A percentile compares a stretch with the other conserved stretches of the same genome.
Evolutionary conservation across 352 stramenopile genomes (phyloP).

Genomic region (Pythium aphanidermatum): DNA sequence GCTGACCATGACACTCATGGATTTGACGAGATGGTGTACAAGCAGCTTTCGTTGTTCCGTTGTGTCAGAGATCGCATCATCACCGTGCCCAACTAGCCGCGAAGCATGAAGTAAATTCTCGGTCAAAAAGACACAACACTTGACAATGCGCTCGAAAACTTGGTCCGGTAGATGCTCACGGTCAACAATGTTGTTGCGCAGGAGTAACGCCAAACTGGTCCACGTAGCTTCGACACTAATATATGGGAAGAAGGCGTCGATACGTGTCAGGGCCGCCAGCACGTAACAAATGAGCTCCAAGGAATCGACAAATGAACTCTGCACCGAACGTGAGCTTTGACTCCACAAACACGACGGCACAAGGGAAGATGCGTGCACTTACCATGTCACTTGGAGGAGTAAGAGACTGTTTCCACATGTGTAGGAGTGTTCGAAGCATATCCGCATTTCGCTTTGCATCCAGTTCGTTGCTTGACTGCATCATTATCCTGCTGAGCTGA

Average conservation of each 20-base stretch:
- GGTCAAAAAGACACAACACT: conserved; percentile 32
- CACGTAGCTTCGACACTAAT: conserved; percentile 17
- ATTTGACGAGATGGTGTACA: no score
- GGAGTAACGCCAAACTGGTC: conserved; percentile 14
- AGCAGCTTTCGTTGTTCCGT: no score
- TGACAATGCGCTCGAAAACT: conserved; percentile 24
- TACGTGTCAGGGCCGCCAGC: conserved; percentile 21
- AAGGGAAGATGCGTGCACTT: not conserved
- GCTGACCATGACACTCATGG: no score
- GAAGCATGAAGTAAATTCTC: no score
- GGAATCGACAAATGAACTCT: conserved; percentile 30
- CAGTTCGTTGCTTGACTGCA: not conserved
- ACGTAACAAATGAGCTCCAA: conserved; percentile 33
- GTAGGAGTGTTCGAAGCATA: conserved; percentile 12
- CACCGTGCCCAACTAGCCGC: no score
- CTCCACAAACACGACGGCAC: not conserved
- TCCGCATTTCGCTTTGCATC: conserved; percentile 8
- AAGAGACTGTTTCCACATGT: conserved; percentile 20
- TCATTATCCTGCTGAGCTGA: conserved; percentile 3
- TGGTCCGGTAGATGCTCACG: conserved; percentile 9
- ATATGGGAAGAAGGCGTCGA: conserved; percentile 4
- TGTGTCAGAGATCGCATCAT: no score
- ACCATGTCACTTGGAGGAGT: conserved; percentile 19
- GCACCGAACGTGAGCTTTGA: not conserved
- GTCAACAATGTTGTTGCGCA: conserved; percentile 25